A percentile compares a stretch with the other conserved stretches of the same genome.
These are phyloP conservation scores for Hyaloscypha bicolor DNA, from an alignment of 495 filamentous ascomycete species.

Conservation along the genomic window DNA sequence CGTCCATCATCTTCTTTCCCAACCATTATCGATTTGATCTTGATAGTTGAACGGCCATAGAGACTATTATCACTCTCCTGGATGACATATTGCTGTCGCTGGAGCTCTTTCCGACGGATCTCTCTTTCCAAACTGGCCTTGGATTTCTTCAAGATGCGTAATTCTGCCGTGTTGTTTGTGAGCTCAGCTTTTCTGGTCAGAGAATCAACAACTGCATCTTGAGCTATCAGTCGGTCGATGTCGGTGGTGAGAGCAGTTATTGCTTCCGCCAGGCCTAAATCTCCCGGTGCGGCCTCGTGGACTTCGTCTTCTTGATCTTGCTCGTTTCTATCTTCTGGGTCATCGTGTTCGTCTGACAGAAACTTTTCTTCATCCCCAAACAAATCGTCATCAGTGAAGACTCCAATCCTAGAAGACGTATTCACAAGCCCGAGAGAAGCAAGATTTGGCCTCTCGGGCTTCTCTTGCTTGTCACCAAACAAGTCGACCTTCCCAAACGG, in stretches of 20 bases:
- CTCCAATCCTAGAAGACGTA: conserved; percentile 75
- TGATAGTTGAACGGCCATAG: conserved; percentile 85
- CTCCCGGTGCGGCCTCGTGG: conserved; percentile 92
- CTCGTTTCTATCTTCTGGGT: conserved; percentile 61
- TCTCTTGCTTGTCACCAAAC: conserved; percentile 51
- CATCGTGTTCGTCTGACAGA: conserved; percentile 81
- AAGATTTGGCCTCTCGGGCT: conserved; percentile 73
- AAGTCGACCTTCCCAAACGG: conserved; percentile 32
- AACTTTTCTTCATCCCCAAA: conserved; percentile 90
- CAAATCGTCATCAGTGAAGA: conserved; percentile 90
- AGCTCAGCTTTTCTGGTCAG: conserved; percentile 92
- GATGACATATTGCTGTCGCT: conserved; percentile 94
- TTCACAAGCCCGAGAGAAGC: conserved; percentile 89
- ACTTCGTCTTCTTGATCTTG: conserved; percentile 77
- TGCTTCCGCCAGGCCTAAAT: conserved; percentile 90
- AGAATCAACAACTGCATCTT: conserved; percentile 90
- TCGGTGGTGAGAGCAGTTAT: conserved; percentile 82
- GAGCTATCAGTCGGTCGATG: conserved; percentile 84
- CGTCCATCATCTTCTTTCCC: conserved; percentile 90
- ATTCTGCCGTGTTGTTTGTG: conserved; percentile 92
- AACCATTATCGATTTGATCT: conserved; percentile 89
- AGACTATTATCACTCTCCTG: conserved; percentile 98
- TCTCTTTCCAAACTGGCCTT: conserved; percentile 91
- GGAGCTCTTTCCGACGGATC: conserved; percentile 90
- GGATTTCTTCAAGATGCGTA: conserved; percentile 91